Conservation (phyloP, 2,329 filamentous ascomycete genomes). For the Teratosphaeria gauchensis region DNA sequence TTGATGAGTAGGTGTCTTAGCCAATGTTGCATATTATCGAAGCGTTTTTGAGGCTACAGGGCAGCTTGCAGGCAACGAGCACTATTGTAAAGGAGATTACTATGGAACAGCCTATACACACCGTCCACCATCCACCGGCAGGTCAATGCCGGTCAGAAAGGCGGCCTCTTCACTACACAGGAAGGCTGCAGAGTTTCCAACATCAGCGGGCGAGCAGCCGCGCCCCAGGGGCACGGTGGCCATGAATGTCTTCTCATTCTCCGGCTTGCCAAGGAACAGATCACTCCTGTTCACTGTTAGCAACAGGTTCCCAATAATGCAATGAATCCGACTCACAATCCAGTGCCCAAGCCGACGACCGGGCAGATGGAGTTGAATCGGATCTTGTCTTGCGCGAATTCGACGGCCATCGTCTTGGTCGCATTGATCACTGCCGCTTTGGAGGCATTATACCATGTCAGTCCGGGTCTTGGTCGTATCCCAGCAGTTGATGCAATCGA, state of each 20-base stretch:
- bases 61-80: background rate
- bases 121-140: constrained; percentile 53
- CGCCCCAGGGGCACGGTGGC: constrained; percentile 47
- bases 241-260: constrained; percentile 48
- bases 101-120: constrained; percentile 24
- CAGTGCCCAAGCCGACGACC: constrained; percentile 24
- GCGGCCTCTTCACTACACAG: constrained; percentile 61
- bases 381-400: constrained; percentile 63
- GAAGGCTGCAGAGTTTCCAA: constrained; percentile 62
- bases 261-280: constrained; percentile 49
- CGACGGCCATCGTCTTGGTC: constrained; percentile 59
- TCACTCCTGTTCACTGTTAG: constrained; percentile 2
- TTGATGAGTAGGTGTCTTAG: background rate
- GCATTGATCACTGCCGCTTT: constrained; percentile 55
- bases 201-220: constrained; percentile 50
- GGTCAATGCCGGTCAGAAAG: constrained; percentile 63
- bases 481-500: constrained; percentile 58
- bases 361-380: constrained; percentile 60
- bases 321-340: constrained; percentile 8
- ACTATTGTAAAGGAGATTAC: background rate
- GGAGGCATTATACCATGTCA: constrained; percentile 62
- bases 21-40: background rate
- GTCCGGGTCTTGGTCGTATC: constrained; percentile 49
- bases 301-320: no score
- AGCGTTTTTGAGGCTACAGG: background rate